These are phyloP conservation scores for Flaveria linearis DNA, from an alignment of 129 eudicot species.

Conservation along the genomic window DNA sequence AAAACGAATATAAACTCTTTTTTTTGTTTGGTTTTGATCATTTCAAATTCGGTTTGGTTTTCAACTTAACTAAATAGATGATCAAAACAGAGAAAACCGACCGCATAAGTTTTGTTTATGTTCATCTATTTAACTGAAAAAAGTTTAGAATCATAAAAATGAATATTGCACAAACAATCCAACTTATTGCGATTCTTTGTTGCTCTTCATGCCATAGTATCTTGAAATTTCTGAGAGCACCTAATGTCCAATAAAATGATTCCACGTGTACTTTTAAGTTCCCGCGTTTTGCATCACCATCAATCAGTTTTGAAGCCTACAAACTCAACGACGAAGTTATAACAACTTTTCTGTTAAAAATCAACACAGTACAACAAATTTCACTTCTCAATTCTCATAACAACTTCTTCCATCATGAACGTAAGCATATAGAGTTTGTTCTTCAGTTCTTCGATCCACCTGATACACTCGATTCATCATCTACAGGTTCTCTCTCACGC, in stretches of 20 bases:
- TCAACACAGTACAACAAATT: background rate
- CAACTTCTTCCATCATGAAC: background rate
- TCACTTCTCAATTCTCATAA: background rate
- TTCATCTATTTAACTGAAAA: no score
- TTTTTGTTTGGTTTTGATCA: no score
- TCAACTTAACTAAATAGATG: no score
- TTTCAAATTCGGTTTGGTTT: no score
- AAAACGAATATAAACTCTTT: no score
- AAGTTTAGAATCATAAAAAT: no score
- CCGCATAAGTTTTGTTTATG: no score
- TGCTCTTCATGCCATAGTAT: no score
- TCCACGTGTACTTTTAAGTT: constrained; percentile 21
- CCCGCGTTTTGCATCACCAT: constrained; percentile 3
- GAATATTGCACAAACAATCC: no score
- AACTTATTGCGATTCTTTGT: no score
- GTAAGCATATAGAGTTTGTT: background rate
- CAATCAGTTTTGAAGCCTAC: background rate
- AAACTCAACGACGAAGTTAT: background rate
- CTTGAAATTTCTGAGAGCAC: no score
- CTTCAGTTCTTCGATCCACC: background rate
- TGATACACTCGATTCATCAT: background rate
- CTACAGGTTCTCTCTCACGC: background rate
- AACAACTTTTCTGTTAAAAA: background rate
- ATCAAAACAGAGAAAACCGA: no score
- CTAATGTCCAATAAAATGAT: background rate